Percentiles rank a stretch among this genome's conserved stretches.
Conservation (phyloP, 1,284 basidiomycete species). For the Pterulicium gracile region DNA sequence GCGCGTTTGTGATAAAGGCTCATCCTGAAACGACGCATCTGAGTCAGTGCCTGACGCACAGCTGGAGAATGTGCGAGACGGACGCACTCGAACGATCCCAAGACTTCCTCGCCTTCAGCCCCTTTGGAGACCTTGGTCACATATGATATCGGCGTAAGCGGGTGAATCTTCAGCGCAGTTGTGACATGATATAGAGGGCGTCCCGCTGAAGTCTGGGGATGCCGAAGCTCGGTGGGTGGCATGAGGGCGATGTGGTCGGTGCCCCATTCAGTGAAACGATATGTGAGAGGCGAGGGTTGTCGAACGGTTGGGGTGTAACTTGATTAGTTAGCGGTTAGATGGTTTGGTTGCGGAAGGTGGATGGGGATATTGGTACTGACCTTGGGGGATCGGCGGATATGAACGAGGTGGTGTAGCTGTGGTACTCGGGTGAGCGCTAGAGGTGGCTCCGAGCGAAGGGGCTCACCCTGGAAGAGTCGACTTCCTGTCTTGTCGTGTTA, state of each 20-base stretch:
- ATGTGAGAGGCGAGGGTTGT: conserved; percentile 24
- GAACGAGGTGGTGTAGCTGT: neutral
- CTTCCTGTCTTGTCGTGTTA: no score
- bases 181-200: conserved; percentile 29
- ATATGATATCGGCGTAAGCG: conserved; percentile 32
- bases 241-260: conserved; percentile 24
- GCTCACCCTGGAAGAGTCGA: no score
- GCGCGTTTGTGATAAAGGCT: conserved; percentile 29
- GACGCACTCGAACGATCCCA: conserved; percentile 36
- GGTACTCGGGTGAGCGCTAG: neutral
- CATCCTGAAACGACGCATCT: conserved; percentile 14
- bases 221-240: conserved; percentile 15
- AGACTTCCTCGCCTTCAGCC: conserved; percentile 19
- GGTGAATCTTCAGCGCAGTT: conserved; percentile 30
- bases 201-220: conserved; percentile 15
- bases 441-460: no score
- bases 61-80: neutral
- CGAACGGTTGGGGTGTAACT: conserved; percentile 9
- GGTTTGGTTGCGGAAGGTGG: neutral
- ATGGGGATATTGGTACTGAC: no score
- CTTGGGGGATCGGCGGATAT: neutral
- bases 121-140: conserved; percentile 26
- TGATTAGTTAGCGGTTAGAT: neutral
- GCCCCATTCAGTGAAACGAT: conserved; percentile 26
- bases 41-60: neutral